Percentiles rank a stretch among this genome's conserved stretches.
These are phyloP conservation scores for Psidium friedrichsthalianum DNA, from an alignment of 345 rosid species.

Conservation along the genomic window DNA sequence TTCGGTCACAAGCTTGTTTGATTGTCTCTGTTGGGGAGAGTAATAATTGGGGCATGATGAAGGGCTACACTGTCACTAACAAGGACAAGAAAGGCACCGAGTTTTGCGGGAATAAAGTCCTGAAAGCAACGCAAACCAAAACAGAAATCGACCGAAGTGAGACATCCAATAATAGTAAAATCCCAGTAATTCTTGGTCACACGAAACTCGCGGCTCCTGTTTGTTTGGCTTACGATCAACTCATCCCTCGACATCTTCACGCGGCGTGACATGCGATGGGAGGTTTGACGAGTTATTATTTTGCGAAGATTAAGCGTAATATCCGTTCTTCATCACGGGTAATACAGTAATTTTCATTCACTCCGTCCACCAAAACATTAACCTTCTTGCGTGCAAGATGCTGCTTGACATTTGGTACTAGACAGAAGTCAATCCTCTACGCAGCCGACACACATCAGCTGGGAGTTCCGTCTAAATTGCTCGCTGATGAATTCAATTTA, in stretches of 20 bases:
- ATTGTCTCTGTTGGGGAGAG: not conserved
- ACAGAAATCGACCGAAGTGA: not conserved
- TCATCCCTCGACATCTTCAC: not conserved
- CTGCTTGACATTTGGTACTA: not conserved
- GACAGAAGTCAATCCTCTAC: not conserved
- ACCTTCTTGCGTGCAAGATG: not conserved
- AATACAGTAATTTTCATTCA: not conserved
- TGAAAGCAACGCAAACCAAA: not conserved
- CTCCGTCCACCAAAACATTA: not conserved
- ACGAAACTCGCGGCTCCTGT: fast-evolving
- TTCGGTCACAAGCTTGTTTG: not conserved
- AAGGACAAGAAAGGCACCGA: not conserved
- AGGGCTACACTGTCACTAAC: not conserved
- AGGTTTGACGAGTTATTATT: not conserved
- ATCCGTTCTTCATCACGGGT: not conserved
- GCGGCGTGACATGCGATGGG: not conserved
- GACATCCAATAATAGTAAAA: not conserved
- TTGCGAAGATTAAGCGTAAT: not conserved
- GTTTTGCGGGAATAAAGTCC: not conserved
- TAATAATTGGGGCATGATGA: not conserved
- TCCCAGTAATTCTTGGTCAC: not conserved
- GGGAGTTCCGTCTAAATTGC: not conserved
- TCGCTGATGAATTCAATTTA: too few species aligned
- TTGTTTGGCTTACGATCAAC: not conserved
- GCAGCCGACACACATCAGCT: not conserved